Evolutionary conservation across 306 rosid genomes (phyloP).

Genomic region (Quercus rubra): DNA sequence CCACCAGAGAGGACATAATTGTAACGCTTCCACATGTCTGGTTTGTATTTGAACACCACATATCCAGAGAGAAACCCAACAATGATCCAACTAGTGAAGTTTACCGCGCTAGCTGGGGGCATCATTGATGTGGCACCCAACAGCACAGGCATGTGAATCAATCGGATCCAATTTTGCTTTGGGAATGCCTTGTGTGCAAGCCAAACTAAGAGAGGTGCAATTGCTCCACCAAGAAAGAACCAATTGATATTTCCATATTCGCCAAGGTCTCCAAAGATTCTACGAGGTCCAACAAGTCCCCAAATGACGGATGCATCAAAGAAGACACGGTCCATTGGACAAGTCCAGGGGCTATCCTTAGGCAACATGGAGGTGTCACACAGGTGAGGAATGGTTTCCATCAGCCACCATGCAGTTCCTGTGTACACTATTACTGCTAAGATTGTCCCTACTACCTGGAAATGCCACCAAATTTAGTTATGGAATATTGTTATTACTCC

Average conservation of each 20-base stretch:
- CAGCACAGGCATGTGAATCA: slow-evolving; percentile 65
- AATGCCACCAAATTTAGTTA: slow-evolving; percentile 11
- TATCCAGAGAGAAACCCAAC: slow-evolving; percentile 56
- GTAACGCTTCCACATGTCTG: slow-evolving; percentile 57
- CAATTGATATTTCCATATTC: slow-evolving; percentile 57
- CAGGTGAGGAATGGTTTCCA: slow-evolving; percentile 56
- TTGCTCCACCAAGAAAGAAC: slow-evolving; percentile 72
- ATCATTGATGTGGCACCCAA: slow-evolving; percentile 64
- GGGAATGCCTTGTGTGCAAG: slow-evolving; percentile 65
- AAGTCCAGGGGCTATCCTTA: slow-evolving; percentile 66
- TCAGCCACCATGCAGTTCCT: slow-evolving; percentile 79
- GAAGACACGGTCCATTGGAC: slow-evolving; percentile 76
- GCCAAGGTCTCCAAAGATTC: slow-evolving; percentile 79
- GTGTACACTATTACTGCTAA: slow-evolving; percentile 56
- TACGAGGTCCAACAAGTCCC: slow-evolving; percentile 88
- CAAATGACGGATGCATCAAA: slow-evolving; percentile 79
- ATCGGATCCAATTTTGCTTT: slow-evolving; percentile 44
- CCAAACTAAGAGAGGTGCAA: slow-evolving; percentile 71
- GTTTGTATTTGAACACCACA: slow-evolving; percentile 39
- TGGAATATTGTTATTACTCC: background rate
- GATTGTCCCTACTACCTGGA: slow-evolving; percentile 64
- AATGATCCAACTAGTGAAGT: slow-evolving; percentile 67
- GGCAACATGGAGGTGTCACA: slow-evolving; percentile 54
- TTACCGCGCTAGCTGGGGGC: slow-evolving; percentile 77
- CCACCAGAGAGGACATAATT: slow-evolving; percentile 76